Conservation (phyloP, 768 basidiomycete species). For the Boletus rubropictus region DNA sequence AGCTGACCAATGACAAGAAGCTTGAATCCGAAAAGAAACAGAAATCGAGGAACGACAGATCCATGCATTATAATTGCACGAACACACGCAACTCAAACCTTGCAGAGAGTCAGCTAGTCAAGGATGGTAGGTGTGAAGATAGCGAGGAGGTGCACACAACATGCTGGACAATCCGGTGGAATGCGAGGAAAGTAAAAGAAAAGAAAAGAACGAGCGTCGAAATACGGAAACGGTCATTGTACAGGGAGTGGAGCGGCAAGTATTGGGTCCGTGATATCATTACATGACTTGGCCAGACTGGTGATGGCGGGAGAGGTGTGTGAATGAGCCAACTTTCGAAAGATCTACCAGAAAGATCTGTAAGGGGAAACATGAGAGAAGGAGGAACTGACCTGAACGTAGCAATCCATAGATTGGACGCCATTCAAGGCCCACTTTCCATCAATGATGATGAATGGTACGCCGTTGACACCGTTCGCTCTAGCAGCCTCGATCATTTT, state of each 20-base stretch:
- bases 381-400: conserved; percentile 30
- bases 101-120: conserved; percentile 15
- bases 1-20: background rate
- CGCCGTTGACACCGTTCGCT: conserved; percentile 43
- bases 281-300: conserved; percentile 13
- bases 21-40: conserved; percentile 4
- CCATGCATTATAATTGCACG: conserved; percentile 11
- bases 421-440: conserved; percentile 42
- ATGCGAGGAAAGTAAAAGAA: background rate
- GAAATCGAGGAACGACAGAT: conserved; percentile 12
- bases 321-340: conserved; percentile 28
- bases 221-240: conserved; percentile 15
- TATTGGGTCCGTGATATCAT: conserved; percentile 19
- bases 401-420: conserved; percentile 39
- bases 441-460: conserved; percentile 47
- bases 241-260: conserved; percentile 15
- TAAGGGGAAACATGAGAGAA: background rate
- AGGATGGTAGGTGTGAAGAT: conserved; percentile 12
- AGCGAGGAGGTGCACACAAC: conserved; percentile 7
- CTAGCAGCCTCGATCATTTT: conserved; percentile 37
- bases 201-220: background rate
- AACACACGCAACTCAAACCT: conserved; percentile 9
- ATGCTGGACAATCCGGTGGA: conserved; percentile 15
- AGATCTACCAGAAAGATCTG: conserved; percentile 19
- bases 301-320: background rate